Evolutionary conservation across 176 grass and related monocot species (phyloP).

Genomic region (Oryza officinalis): DNA sequence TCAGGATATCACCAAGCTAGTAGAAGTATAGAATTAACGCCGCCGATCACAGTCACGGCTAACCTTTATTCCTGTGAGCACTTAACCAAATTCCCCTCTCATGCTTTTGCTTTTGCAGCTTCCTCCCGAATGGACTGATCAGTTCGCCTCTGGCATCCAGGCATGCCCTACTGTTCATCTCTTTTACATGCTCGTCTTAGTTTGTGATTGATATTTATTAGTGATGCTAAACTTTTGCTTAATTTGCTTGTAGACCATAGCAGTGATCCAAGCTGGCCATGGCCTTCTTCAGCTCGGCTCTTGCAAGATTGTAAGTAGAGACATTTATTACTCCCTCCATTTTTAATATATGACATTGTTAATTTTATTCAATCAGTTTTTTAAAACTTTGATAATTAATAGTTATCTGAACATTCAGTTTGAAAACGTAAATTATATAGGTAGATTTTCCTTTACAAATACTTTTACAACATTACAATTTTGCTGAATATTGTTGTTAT

Average conservation of each 20-base stretch:
- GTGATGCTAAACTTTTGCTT: conserved; percentile 1
- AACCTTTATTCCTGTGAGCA: conserved; percentile 48
- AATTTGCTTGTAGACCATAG: conserved; percentile 71
- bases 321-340: too few species aligned
- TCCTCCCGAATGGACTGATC: conserved; percentile 96
- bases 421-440: too few species aligned
- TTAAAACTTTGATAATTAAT: too few species aligned
- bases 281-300: conserved; percentile 95
- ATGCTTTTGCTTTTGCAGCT: conserved; percentile 68
- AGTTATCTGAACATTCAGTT: too few species aligned
- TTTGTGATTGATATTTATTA: not conserved
- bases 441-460: too few species aligned
- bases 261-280: conserved; percentile 98
- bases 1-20: not conserved
- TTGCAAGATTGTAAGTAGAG: conserved; percentile 89
- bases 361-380: too few species aligned
- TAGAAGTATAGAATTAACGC: conserved; percentile 21
- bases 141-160: conserved; percentile 97
- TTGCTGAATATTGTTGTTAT: too few species aligned
- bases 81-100: conserved; percentile 31
- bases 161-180: conserved; percentile 21
- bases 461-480: too few species aligned
- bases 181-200: not conserved
- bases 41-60: conserved; percentile 24
- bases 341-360: too few species aligned